phyloP scores from a whole-genome alignment of 2,329 filamentous ascomycete species.

The Claviceps digitariae region DNA sequence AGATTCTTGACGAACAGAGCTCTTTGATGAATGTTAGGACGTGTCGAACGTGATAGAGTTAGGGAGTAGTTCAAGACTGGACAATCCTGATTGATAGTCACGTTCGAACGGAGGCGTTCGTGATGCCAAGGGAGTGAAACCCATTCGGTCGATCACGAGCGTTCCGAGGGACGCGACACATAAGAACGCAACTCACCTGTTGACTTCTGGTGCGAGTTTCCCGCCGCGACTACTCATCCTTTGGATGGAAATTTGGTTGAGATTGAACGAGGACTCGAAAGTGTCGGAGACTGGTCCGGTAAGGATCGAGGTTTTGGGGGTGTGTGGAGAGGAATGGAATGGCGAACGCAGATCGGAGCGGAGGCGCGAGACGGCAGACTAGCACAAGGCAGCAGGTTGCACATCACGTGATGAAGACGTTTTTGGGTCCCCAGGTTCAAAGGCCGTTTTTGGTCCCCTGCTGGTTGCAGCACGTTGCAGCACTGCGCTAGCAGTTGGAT shows the following conservation, averaged over 20 bases:
- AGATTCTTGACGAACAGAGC: conserved; percentile 99
- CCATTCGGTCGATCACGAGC: conserved; percentile 1
- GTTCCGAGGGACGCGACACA: conserved; percentile 6
- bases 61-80: neutral
- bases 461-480: neutral
- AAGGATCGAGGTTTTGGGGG: conserved; percentile 12
- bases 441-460: neutral
- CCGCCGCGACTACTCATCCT: conserved; percentile 93
- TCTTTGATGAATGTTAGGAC: conserved; percentile 38
- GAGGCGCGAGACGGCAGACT: conserved; percentile 15
- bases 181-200: conserved; percentile 49
- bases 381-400: conserved; percentile 10
- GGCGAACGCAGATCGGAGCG: conserved; percentile 17
- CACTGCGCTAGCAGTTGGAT: neutral
- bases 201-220: conserved; percentile 99
- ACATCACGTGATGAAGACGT: conserved; percentile 14
- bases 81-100: neutral
- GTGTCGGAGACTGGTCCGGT: conserved; percentile 9
- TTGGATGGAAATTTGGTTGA: conserved; percentile 32
- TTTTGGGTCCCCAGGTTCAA: neutral
- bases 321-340: conserved; percentile 11
- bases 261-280: conserved; percentile 18
- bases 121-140: neutral
- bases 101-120: neutral
- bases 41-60: neutral